Evolutionary conservation across 257 asterid species (phyloP), one percentile per base, ranked within the genome.

Genomic region (Linaria vulgaris): DNA sequence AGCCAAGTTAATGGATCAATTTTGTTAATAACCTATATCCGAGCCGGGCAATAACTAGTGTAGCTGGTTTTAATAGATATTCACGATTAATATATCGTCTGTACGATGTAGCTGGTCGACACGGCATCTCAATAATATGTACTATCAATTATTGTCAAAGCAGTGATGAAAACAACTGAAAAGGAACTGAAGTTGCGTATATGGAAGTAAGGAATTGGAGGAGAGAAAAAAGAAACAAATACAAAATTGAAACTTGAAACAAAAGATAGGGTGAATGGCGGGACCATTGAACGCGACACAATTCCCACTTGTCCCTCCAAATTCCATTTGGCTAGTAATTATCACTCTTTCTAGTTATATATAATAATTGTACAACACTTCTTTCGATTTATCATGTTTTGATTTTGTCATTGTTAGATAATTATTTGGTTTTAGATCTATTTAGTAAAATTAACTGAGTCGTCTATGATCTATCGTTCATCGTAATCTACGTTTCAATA

Each of bases 211-310:
- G 53, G 57, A 24, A 45, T 56, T 17, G 12, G 31, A 49, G n/a
- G n/a, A 46, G 23, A 1, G 1, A 0, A 15, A 9, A 34, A 27
- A n/a, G 3, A 7, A 17, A 52, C 12, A 4, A 59, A 54, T 43
- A 22, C 39, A 30, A 56, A 61, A 24, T 22, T n/a, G 57, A 37
- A 45, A 48, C 77, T 59, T 66, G 72, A 72, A 52, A 16, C 24
- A 17, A 39, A 73, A 68, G 63, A 53, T 38, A 48, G 27, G 34
- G 37, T 19, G 17, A 60, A 25, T 64, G 69, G 53, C 12, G 71
- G 74, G 74, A 14, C 62, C 71, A 44, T 55, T 68, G 63, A 73
- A n/a, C 56, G 23, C 37, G 46, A 54, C 38, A n/a, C 45, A 23
- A 30, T 30, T 27, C 34, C 53, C 59, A 59, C 56, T 53, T 60